Evolutionary conservation across 768 basidiomycete genomes (phyloP).

Genomic region (Mycena indigotica): DNA sequence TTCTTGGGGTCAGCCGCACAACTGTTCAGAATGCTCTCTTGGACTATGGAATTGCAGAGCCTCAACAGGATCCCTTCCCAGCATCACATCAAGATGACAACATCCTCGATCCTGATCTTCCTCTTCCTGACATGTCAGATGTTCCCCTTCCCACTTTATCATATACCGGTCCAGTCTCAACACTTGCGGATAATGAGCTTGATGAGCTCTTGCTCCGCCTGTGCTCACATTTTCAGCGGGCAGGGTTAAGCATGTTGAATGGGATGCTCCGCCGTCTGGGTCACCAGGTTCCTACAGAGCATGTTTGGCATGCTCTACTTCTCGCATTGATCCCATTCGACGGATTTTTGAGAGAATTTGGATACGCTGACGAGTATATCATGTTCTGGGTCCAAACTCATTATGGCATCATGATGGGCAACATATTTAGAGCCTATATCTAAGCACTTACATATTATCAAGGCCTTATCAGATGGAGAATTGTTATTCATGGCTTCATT

Average conservation of each 20-base stretch:
- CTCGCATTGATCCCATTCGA: too few relatives aligned
- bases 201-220: constrained; percentile 22
- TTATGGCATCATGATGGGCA: too few relatives aligned
- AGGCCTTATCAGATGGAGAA: too few relatives aligned
- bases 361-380: too few relatives aligned
- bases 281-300: too few relatives aligned
- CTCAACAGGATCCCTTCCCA: constrained; percentile 22
- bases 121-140: neutral
- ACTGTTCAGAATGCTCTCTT: constrained; percentile 23
- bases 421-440: too few relatives aligned
- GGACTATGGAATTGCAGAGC: constrained; percentile 23
- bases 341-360: too few relatives aligned
- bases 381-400: too few relatives aligned
- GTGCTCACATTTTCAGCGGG: constrained; percentile 24
- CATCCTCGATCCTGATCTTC: neutral
- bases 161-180: constrained; percentile 6
- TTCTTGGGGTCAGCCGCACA: constrained; percentile 14
- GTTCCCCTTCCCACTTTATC: neutral
- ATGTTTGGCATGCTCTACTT: too few relatives aligned
- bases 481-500: too few relatives aligned
- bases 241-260: constrained; percentile 25
- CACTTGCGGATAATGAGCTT: constrained; percentile 26
- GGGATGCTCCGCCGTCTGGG: constrained; percentile 24
- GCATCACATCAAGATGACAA: constrained; percentile 1
- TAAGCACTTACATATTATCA: too few relatives aligned